Conservation (phyloP, 2,329 filamentous ascomycete genomes). For the Aureobasidium subglaciale region DNA sequence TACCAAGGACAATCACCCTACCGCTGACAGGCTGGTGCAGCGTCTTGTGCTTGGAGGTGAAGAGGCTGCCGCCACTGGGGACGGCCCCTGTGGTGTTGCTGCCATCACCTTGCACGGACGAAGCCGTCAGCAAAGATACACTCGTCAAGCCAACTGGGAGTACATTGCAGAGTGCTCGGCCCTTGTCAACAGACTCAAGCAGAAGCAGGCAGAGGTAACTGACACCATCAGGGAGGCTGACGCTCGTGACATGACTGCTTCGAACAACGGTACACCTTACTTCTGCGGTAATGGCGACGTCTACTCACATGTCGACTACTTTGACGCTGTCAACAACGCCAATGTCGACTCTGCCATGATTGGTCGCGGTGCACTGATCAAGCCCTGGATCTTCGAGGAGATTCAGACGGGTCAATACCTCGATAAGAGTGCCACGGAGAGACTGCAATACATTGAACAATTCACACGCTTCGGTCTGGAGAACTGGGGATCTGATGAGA, state of each 20-base stretch:
- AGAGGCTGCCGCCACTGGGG: conserved; percentile 59
- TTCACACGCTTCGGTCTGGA: conserved; percentile 88
- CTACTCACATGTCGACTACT: conserved; percentile 87
- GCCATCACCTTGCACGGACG: conserved; percentile 94
- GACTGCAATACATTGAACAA: conserved; percentile 77
- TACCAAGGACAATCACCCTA: conserved; percentile 71
- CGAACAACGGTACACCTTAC: conserved; percentile 63
- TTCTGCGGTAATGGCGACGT: conserved; percentile 97
- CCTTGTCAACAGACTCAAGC: conserved; percentile 73
- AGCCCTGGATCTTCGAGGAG: conserved; percentile 98
- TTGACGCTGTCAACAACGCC: conserved; percentile 65
- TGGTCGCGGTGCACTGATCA: conserved; percentile 89
- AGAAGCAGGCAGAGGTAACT: conserved; percentile 55
- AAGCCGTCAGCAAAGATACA: conserved; percentile 90
- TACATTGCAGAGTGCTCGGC: conserved; percentile 89
- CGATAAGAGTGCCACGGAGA: conserved; percentile 86
- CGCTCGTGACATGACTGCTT: conserved; percentile 61
- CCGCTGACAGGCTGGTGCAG: conserved; percentile 72
- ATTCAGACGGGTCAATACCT: conserved; percentile 87
- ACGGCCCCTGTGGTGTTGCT: conserved; percentile 74
- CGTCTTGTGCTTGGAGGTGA: conserved; percentile 72
- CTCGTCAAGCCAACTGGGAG: conserved; percentile 82
- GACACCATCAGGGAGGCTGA: conserved; percentile 79
- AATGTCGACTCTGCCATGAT: conserved; percentile 94
- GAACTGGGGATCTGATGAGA: conserved; percentile 91